A percentile compares a stretch with the other conserved stretches of the same genome.
phyloP scores from a whole-genome alignment of 2,329 filamentous ascomycete genomes.

The Cladophialophora immunda region DNA sequence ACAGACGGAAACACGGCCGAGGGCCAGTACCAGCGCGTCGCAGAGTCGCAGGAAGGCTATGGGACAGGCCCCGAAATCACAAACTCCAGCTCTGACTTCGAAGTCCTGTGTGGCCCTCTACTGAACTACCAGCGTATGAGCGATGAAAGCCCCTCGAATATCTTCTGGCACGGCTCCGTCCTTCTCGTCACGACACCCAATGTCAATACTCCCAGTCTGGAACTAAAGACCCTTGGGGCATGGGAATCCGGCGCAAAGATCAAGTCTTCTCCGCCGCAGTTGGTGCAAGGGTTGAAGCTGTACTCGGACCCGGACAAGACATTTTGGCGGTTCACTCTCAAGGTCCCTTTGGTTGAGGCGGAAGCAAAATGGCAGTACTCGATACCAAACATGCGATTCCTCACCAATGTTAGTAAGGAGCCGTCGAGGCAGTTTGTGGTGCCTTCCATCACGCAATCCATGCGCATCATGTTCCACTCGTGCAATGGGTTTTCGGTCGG shows the following conservation, averaged over 20 bases:
- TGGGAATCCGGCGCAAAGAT: slow-evolving; percentile 18
- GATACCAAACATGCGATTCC: slow-evolving; percentile 72
- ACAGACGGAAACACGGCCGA: slow-evolving; percentile 19
- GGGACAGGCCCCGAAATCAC: slow-evolving; percentile 40
- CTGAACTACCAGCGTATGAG: slow-evolving; percentile 59
- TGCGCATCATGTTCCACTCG: slow-evolving; percentile 75
- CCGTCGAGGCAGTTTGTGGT: slow-evolving; percentile 62
- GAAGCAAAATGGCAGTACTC: slow-evolving; percentile 83
- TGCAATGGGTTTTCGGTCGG: slow-evolving; percentile 75
- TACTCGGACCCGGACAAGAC: slow-evolving; percentile 67
- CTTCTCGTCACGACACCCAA: slow-evolving; percentile 81
- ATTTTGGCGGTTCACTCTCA: slow-evolving; percentile 67
- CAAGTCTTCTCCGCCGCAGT: slow-evolving; percentile 16
- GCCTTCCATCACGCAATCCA: slow-evolving; percentile 68
- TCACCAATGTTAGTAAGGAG: slow-evolving; percentile 62
- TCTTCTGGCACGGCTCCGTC: slow-evolving; percentile 82
- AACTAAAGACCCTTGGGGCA: slow-evolving; percentile 61
- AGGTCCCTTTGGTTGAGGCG: slow-evolving; percentile 72
- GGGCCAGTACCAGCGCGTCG: slow-evolving; percentile 19
- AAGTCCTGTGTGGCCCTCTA: slow-evolving; percentile 58
- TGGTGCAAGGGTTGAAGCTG: slow-evolving; percentile 61
- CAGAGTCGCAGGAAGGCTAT: slow-evolving; percentile 36
- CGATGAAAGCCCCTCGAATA: slow-evolving; percentile 41
- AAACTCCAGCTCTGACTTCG: slow-evolving; percentile 43
- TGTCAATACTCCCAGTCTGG: slow-evolving; percentile 68